Evolutionary conservation across 1,139 yeast genomes (phyloP).

Genomic region (Arxiozyma telluris): DNA sequence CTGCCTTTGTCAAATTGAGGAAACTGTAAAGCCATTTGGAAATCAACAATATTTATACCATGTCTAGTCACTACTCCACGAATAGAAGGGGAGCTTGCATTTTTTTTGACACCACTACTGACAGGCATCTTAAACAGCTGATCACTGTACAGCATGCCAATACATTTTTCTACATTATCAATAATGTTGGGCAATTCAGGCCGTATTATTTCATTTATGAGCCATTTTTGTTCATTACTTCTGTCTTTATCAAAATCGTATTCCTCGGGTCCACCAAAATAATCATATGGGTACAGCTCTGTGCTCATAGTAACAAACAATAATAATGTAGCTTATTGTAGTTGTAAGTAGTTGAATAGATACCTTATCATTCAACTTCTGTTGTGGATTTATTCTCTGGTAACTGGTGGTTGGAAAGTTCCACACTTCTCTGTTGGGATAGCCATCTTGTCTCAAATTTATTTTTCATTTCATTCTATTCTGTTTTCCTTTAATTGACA

Average conservation of each 20-base stretch:
- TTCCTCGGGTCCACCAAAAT: constrained; percentile 8
- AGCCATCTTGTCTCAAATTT: neutral
- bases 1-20: constrained; percentile 27
- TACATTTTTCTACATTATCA: constrained; percentile 32
- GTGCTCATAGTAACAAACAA: constrained; percentile 18
- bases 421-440: neutral
- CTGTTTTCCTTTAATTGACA: no score
- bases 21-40: constrained; percentile 24
- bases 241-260: constrained; percentile 6
- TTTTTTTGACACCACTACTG: constrained; percentile 13
- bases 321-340: no score
- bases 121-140: constrained; percentile 30
- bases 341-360: neutral
- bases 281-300: constrained; percentile 19
- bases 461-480: no score
- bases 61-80: constrained; percentile 26
- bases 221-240: constrained; percentile 29
- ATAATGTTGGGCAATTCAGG: constrained; percentile 33
- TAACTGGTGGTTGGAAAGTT: no score
- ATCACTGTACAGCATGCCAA: constrained; percentile 28
- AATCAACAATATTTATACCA: constrained; percentile 22
- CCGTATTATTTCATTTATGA: constrained; percentile 30
- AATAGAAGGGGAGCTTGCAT: constrained; percentile 16
- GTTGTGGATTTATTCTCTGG: no score
- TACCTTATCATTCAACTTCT: no score